These are phyloP conservation scores for Spinacia oleracea DNA, from an alignment of 179 eudicot species.

Conservation along the genomic window DNA sequence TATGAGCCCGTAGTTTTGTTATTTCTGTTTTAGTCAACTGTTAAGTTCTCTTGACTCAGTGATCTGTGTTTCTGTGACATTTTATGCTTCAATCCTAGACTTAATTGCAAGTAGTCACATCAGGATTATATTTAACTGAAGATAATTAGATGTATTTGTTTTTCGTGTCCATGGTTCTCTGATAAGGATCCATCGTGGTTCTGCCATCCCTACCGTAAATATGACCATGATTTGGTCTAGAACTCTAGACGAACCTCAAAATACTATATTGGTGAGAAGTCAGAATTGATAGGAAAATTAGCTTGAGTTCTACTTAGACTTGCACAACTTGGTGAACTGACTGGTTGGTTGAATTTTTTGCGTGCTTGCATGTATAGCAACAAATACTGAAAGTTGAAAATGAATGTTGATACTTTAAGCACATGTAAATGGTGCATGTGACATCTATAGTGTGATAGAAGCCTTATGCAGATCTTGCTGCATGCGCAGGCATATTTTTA, in stretches of 20 bases:
- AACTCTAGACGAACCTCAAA: background rate
- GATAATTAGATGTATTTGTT: background rate
- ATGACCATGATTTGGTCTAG: background rate
- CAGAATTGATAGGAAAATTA: background rate
- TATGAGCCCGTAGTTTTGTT: too few relatives aligned
- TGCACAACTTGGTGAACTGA: background rate
- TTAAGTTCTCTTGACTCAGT: background rate
- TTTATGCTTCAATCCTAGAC: background rate
- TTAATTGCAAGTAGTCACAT: background rate
- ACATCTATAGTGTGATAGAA: background rate
- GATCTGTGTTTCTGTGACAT: background rate
- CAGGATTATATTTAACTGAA: background rate
- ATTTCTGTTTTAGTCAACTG: too few relatives aligned
- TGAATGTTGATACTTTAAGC: background rate
- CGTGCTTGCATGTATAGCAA: background rate
- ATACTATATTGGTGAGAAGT: background rate
- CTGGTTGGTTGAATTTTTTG: background rate
- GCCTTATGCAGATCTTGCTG: background rate
- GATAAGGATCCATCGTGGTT: background rate
- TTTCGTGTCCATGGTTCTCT: background rate
- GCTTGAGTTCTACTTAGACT: background rate
- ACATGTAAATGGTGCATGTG: background rate
- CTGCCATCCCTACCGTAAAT: background rate
- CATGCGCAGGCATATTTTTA: background rate
- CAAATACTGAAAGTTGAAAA: background rate